Conservation (phyloP, 305 asterid genomes). For the Coffea humblotiana region DNA sequence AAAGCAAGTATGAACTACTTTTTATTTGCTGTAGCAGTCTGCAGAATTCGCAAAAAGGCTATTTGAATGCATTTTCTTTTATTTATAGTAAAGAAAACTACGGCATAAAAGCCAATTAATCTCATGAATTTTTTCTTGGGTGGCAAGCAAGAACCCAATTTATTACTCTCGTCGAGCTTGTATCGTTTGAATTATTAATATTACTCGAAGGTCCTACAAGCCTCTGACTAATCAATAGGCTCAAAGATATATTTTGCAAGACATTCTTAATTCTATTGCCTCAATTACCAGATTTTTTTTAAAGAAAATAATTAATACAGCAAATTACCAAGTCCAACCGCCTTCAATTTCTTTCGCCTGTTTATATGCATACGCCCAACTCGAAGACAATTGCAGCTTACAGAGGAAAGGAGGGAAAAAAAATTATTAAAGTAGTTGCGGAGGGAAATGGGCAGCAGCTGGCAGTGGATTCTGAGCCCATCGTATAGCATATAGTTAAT, state of each 20-base stretch:
- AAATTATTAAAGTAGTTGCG: not conserved
- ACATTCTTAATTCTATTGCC: not conserved
- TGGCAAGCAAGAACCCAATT: too few relatives aligned
- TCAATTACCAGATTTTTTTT: not conserved
- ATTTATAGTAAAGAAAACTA: too few relatives aligned
- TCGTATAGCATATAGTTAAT: constrained; percentile 16
- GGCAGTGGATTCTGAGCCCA: not conserved
- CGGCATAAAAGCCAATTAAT: too few relatives aligned
- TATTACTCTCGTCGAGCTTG: not conserved
- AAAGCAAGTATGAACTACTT: too few relatives aligned
- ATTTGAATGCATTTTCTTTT: too few relatives aligned
- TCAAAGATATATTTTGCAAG: not conserved
- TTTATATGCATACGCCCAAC: not conserved
- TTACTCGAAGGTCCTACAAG: not conserved
- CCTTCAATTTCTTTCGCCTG: not conserved
- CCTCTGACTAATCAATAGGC: not conserved
- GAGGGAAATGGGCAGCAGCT: not conserved
- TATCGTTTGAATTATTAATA: not conserved
- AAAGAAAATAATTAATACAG: not conserved
- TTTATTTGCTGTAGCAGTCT: too few relatives aligned
- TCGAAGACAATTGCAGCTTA: not conserved
- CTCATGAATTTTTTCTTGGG: too few relatives aligned
- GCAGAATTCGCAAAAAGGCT: too few relatives aligned
- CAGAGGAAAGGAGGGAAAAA: not conserved
- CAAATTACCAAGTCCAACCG: not conserved